Conservation (phyloP, 164 flowering plant species). For the Stephania japonica region DNA sequence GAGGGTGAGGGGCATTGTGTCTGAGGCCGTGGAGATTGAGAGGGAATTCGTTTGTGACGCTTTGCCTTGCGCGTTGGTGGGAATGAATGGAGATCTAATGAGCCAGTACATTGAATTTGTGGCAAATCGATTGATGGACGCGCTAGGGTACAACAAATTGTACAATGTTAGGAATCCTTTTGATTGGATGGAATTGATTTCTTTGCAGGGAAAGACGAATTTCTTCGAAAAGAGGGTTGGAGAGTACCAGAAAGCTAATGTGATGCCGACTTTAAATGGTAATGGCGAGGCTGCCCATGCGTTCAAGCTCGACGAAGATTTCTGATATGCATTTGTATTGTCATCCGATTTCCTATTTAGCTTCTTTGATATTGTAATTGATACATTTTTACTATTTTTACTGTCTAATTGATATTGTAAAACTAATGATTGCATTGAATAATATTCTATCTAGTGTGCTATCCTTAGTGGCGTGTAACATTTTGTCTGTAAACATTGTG, state of each 20-base stretch:
- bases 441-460: background rate
- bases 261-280: slow-evolving; percentile 70
- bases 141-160: slow-evolving; percentile 57
- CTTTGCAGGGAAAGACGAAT: slow-evolving; percentile 89
- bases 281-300: slow-evolving; percentile 47
- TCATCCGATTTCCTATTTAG: background rate
- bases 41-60: slow-evolving; percentile 87
- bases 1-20: slow-evolving; percentile 45
- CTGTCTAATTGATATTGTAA: background rate
- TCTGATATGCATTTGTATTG: slow-evolving; percentile 22
- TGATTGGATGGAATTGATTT: slow-evolving; percentile 95
- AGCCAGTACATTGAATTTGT: slow-evolving; percentile 80
- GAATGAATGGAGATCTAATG: slow-evolving; percentile 86
- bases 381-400: background rate
- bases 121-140: slow-evolving; percentile 65
- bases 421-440: background rate
- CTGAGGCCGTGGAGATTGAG: slow-evolving; percentile 81
- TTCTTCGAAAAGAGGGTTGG: slow-evolving; percentile 96
- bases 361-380: background rate
- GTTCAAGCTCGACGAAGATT: slow-evolving; percentile 76
- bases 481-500: no score
- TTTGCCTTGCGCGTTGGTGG: slow-evolving; percentile 73
- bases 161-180: slow-evolving; percentile 67
- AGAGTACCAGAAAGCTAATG: slow-evolving; percentile 89
- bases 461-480: no score